Base-by-base conservation (phyloP, 805 yeast genomes). In the Metschnikowia noctiluminum region DNA sequence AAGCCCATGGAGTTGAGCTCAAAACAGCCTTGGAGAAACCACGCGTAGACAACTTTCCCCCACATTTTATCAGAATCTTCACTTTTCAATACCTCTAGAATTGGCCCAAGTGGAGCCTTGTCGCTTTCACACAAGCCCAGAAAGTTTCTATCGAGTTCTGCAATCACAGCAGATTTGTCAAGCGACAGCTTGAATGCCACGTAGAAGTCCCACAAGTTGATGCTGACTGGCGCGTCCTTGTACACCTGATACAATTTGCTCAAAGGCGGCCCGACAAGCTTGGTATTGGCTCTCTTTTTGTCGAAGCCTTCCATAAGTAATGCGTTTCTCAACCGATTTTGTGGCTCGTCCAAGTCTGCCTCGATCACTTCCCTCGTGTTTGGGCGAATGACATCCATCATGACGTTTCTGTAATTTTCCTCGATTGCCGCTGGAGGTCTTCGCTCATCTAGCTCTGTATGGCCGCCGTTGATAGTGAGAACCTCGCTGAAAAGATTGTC, bases 1-100 rank as follows among this genome's bases (percentile, higher is more conserved):
- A 88, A 67, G 0, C 97, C 97, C 47, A 87, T 68, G 53, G 78
- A 69, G 49, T 81, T 79, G 50, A 90, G 70, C 60, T 89, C 96
- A 27, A 79, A 79, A 42, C 91, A 73, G 15, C 82, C 82, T 56
- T 87, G 91, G 51, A 87, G 68, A 61, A 90, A 90, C 80, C 94
- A 80, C 3, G 89, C 78, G 55, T 86, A 70, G 0, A 82, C 68
- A 41, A 84, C 57, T 51, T 80, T 78, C 40, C 84, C 84, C 89
- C 94, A 87, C 8, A 68, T 70, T 1, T 60, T 65, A 6, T 73
- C 75, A 11, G 34, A 16, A 6, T 46, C 49, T 6, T 36, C 35
- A 7, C 38, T 35, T 15, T 42, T 36, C 12, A 38, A 43, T 13
- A 30, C 27, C 10, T 37, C 53, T 12, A 46, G 15, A 6, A 43